Evolutionary conservation across 225 moss, liverwort and hornwort species (phyloP).

Genomic region (Sphagnum contortum): DNA sequence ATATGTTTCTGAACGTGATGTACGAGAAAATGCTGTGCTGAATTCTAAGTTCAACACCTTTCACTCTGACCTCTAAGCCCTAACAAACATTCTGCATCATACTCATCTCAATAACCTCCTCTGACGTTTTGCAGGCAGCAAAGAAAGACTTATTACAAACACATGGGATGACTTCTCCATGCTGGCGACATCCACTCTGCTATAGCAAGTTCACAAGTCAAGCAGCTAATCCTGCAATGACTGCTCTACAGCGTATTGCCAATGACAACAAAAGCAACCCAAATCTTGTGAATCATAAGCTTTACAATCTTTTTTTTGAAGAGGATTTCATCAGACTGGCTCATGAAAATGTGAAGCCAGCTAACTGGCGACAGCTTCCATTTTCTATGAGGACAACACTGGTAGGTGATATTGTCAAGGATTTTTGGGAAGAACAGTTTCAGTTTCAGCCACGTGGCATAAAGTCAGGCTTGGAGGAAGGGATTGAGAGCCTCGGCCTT

Average conservation of each 20-base stretch:
- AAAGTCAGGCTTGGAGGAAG: not conserved
- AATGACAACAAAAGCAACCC: slow-evolving; percentile 31
- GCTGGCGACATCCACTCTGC: not conserved
- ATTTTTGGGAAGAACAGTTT: slow-evolving; percentile 27
- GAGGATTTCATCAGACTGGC: slow-evolving; percentile 31
- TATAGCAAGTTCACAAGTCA: slow-evolving; percentile 2
- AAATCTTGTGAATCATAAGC: slow-evolving; percentile 27
- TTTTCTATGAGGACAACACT: slow-evolving; percentile 29
- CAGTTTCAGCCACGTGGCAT: slow-evolving; percentile 23
- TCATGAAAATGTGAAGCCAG: slow-evolving; percentile 22
- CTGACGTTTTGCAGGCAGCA: too few relatives aligned
- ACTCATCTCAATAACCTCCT: too few relatives aligned
- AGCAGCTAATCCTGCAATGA: slow-evolving; percentile 3
- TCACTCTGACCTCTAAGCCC: too few relatives aligned
- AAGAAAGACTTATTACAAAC: too few relatives aligned
- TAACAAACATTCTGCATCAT: too few relatives aligned
- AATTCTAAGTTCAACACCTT: too few relatives aligned
- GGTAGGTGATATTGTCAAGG: slow-evolving; percentile 21
- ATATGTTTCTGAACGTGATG: too few relatives aligned
- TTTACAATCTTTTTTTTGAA: slow-evolving; percentile 34
- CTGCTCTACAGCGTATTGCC: slow-evolving; percentile 21
- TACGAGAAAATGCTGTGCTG: too few relatives aligned
- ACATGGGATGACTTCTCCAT: too few relatives aligned
- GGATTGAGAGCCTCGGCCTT: slow-evolving; percentile 4
- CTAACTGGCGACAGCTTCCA: slow-evolving; percentile 10